Evolutionary conservation across 1,284 basidiomycete genomes (phyloP).

Genomic region (Ustilago shanxiensis): DNA sequence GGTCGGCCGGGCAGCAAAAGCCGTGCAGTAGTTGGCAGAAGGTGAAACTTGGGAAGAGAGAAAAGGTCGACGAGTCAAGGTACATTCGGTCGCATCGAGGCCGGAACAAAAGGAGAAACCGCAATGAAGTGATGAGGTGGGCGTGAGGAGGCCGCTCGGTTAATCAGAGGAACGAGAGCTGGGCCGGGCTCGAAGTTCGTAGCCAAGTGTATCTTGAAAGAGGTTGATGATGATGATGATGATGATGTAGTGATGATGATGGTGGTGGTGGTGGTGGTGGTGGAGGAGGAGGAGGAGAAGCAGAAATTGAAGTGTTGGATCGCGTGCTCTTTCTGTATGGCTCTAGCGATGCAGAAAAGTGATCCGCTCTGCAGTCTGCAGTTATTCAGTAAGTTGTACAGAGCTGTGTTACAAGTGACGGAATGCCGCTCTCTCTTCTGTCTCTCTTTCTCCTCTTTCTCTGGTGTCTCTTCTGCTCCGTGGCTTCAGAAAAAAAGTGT

Average conservation of each 20-base stretch:
- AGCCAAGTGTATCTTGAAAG: conserved; percentile 17
- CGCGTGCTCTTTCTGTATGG: conserved; percentile 8
- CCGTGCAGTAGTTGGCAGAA: not conserved
- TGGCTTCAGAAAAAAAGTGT: conserved; percentile 28
- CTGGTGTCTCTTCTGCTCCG: too few species aligned
- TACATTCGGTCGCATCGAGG: not conserved
- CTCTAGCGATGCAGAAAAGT: not conserved
- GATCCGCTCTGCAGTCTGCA: conserved; percentile 15
- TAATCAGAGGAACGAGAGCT: not conserved
- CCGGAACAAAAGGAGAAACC: not conserved
- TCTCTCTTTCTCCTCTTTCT: not conserved
- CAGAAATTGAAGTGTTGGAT: conserved; percentile 4
- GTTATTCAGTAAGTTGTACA: not conserved
- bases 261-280: conserved; percentile 14
- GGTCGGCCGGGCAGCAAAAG: not conserved
- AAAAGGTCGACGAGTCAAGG: conserved; percentile 1
- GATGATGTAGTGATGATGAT: conserved; percentile 18
- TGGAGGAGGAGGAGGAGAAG: not conserved
- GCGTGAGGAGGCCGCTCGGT: not conserved
- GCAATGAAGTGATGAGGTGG: conserved; percentile 6
- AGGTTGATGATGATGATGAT: conserved; percentile 17
- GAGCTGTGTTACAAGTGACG: not conserved
- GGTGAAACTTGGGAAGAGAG: not conserved
- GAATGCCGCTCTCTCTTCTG: not conserved
- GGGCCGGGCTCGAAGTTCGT: not conserved